Conservation (phyloP, 371 early-diverging fungal genomes). For the Rhizopus microsporus region DNA sequence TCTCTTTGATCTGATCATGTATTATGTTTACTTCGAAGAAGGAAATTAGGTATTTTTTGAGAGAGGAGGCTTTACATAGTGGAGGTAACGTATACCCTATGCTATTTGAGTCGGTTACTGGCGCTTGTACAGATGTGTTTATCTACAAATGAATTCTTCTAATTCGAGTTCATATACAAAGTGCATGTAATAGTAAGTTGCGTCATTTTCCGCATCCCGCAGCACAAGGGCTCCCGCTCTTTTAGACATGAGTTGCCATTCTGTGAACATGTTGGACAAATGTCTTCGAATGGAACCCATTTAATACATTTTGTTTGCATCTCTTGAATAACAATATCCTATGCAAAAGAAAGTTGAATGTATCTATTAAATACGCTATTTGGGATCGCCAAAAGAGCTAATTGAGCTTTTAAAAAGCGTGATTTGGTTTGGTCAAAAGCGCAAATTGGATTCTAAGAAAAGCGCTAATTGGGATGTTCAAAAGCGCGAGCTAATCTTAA, state of each 20-base stretch:
- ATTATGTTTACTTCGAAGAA: too few species aligned
- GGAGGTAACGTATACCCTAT: too few species aligned
- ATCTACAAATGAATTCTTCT: too few species aligned
- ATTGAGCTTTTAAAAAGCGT: background rate
- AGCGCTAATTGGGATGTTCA: slow-evolving; percentile 10
- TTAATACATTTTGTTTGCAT: background rate
- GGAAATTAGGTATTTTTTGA: too few species aligned
- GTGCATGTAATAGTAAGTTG: too few species aligned
- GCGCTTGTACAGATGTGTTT: too few species aligned
- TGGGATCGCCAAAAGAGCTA: slow-evolving; percentile 1
- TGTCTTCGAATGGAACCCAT: slow-evolving; percentile 6
- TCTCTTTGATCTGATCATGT: too few species aligned
- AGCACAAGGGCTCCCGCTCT: background rate
- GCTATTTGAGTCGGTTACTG: too few species aligned
- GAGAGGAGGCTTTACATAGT: too few species aligned
- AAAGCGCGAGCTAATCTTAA: background rate
- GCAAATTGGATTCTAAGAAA: slow-evolving; percentile 6
- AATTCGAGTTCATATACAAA: too few species aligned
- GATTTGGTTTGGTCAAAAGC: slow-evolving; percentile 10
- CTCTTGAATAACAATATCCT: background rate
- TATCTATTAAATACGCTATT: slow-evolving; percentile 1
- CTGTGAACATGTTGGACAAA: slow-evolving; percentile 11
- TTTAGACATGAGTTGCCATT: slow-evolving; percentile 7
- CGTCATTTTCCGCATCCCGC: too few species aligned
- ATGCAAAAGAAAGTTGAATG: background rate